Conservation (phyloP, 176 grass and related monocot genomes). For the Oryza coarctata region DNA sequence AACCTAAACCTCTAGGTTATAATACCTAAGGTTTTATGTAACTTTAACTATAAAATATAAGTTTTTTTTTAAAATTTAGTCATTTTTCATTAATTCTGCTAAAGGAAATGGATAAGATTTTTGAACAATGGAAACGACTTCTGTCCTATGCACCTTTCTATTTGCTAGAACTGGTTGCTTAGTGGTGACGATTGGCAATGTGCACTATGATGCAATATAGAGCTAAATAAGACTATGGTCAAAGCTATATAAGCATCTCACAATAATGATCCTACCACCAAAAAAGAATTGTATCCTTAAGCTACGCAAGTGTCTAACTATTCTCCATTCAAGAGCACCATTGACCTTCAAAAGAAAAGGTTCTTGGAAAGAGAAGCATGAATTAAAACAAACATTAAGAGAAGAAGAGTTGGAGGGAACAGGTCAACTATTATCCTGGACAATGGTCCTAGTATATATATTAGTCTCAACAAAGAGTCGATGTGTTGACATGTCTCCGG, state of each 20-base stretch:
- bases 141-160: not conserved
- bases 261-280: not conserved
- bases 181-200: not conserved
- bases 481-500: constrained; percentile 39
- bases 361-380: not conserved
- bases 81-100: too few relatives aligned
- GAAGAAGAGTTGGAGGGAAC: not conserved
- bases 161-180: not conserved
- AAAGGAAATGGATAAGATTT: not conserved
- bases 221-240: not conserved
- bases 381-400: not conserved
- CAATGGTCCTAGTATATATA: constrained; percentile 16
- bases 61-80: too few relatives aligned
- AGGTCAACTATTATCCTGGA: constrained; percentile 43
- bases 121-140: not conserved
- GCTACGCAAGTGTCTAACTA: not conserved
- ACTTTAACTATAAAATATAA: too few relatives aligned
- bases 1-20: too few relatives aligned
- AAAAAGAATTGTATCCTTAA: not conserved
- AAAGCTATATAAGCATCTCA: not conserved
- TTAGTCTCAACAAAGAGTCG: not conserved
- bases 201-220: not conserved
- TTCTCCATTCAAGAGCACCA: constrained; percentile 1
- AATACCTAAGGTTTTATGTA: too few relatives aligned
- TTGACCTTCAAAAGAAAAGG: constrained; percentile 4